These are phyloP conservation scores for Phaeosphaeria sp. DNA, from an alignment of 2,329 filamentous ascomycete genomes.

Conservation along the genomic window DNA sequence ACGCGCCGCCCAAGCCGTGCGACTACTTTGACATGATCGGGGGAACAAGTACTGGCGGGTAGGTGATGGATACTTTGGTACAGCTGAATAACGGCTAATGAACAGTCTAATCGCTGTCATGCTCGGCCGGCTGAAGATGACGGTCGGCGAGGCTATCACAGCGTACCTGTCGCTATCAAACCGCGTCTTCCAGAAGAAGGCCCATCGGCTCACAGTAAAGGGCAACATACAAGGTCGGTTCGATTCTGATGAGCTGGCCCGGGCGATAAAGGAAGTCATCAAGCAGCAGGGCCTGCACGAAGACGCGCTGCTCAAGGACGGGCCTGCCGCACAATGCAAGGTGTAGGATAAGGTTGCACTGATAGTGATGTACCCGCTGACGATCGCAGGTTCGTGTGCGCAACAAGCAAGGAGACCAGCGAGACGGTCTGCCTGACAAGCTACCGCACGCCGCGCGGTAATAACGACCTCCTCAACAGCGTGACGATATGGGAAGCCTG, in stretches of 20 bases:
- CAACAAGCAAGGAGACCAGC: constrained; percentile 40
- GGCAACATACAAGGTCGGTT: constrained; percentile 24
- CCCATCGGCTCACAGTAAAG: constrained; percentile 15
- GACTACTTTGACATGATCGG: constrained; percentile 17
- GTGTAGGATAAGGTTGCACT: constrained; percentile 5
- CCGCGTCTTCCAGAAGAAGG: constrained; percentile 17
- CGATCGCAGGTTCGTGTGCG: constrained; percentile 16
- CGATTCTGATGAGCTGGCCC: constrained; percentile 22
- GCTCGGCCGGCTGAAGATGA: constrained; percentile 14
- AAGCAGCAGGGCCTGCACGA: constrained; percentile 17
- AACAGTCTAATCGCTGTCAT: constrained; percentile 15
- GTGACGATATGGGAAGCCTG: constrained; percentile 27
- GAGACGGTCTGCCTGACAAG: constrained; percentile 41
- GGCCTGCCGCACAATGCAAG: constrained; percentile 6
- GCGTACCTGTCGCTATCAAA: constrained; percentile 13
- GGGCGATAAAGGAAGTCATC: constrained; percentile 17
- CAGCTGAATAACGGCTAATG: too few species aligned
- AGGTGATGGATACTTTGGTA: too few species aligned
- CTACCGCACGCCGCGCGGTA: constrained; percentile 33
- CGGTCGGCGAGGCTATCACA: constrained; percentile 12
- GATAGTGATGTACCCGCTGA: neutral
- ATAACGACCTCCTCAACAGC: constrained; percentile 22
- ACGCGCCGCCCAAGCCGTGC: constrained; percentile 12
- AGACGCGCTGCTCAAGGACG: constrained; percentile 16
- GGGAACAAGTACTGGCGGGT: constrained; percentile 4